phyloP scores from a whole-genome alignment of 177 flowering plant species.

The Tripterygium wilfordii region DNA sequence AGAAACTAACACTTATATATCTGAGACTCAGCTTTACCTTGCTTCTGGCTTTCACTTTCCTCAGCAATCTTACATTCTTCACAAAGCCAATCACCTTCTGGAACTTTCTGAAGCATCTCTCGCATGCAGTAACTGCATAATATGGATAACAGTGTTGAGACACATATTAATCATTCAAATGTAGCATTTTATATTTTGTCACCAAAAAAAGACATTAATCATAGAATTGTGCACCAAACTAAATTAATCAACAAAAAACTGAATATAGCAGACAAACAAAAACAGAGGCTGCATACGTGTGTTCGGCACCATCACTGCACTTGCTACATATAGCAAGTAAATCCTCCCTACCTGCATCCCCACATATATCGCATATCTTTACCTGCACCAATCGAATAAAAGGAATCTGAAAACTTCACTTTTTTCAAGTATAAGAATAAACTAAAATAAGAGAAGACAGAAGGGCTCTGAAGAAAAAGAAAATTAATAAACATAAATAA shows the following conservation, averaged over 20 bases:
- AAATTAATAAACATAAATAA: too few species aligned
- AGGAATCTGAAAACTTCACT: slow-evolving; percentile 3
- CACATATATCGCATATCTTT: slow-evolving; percentile 97
- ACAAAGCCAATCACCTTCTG: slow-evolving; percentile 92
- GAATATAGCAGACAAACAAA: too few species aligned
- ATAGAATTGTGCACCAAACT: too few species aligned
- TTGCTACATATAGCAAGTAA: slow-evolving; percentile 86
- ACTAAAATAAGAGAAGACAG: not conserved
- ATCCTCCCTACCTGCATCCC: slow-evolving; percentile 98
- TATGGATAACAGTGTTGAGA: slow-evolving; percentile 1
- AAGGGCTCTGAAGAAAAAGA: not conserved
- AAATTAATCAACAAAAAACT: not conserved
- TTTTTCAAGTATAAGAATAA: not conserved
- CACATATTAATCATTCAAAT: too few species aligned
- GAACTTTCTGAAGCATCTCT: slow-evolving; percentile 71
- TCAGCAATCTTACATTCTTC: slow-evolving; percentile 79
- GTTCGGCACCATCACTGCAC: slow-evolving; percentile 99
- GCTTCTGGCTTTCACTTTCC: slow-evolving; percentile 38
- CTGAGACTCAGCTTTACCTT: slow-evolving; percentile 20
- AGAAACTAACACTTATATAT: not conserved
- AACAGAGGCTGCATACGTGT: too few species aligned
- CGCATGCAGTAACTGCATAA: slow-evolving; percentile 86
- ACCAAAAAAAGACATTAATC: too few species aligned
- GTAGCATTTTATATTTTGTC: too few species aligned
- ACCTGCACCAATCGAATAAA: slow-evolving; percentile 46